phyloP scores from a whole-genome alignment of 495 filamentous ascomycete species.

The Hypoxylon rickii region DNA sequence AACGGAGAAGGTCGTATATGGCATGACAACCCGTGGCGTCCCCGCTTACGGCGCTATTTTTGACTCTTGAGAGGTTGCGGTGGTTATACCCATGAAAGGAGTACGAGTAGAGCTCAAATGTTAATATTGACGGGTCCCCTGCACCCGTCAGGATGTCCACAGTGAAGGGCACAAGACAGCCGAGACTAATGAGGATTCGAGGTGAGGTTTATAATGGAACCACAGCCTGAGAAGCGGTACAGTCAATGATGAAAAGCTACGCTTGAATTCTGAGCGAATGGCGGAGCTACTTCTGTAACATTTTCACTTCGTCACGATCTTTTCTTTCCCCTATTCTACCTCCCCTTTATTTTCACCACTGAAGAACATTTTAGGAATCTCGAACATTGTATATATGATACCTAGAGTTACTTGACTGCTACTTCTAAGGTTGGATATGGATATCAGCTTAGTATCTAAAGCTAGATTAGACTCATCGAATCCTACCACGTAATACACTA shows the following conservation, averaged over 20 bases:
- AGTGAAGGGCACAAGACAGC: not conserved
- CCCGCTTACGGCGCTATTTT: conserved; percentile 81
- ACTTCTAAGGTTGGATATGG: conserved; percentile 32
- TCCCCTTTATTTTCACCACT: not conserved
- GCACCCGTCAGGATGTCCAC: not conserved
- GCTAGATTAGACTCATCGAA: conserved; percentile 33
- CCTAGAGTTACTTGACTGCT: conserved; percentile 27
- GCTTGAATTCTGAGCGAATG: conserved; percentile 5
- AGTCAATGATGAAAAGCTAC: conserved; percentile 18
- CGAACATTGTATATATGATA: conserved; percentile 27
- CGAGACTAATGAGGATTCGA: conserved; percentile 6
- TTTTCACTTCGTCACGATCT: conserved; percentile 27
- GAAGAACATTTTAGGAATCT: conserved; percentile 14
- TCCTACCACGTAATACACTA: conserved; percentile 26
- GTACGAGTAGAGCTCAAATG: conserved; percentile 1
- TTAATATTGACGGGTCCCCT: conserved; percentile 11
- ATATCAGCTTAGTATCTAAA: conserved; percentile 30
- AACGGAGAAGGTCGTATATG: conserved; percentile 74
- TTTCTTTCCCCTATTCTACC: conserved; percentile 3
- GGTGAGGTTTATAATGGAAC: conserved; percentile 25
- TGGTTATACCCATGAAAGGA: not conserved
- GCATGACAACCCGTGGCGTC: conserved; percentile 69
- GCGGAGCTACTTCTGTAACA: conserved; percentile 23
- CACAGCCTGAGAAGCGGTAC: conserved; percentile 24
- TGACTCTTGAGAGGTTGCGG: conserved; percentile 60